Conservation (phyloP, 164 flowering plant genomes). For the Vitis rotundifolia region DNA sequence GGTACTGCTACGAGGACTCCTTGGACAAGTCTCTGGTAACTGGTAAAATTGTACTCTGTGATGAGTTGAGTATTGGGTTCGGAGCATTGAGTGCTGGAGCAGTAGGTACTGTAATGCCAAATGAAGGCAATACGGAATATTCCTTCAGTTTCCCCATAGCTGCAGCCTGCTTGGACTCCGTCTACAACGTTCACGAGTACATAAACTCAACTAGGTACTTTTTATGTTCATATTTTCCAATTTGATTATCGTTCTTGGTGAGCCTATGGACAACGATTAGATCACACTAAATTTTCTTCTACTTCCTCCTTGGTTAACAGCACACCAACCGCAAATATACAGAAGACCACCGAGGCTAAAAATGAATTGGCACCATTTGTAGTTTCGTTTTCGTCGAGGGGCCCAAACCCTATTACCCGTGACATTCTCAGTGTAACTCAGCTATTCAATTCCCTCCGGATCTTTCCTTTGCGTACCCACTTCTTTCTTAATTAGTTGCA, state of each 20-base stretch:
- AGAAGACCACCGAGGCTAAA: background rate
- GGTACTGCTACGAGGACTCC: conserved; percentile 19
- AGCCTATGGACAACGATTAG: background rate
- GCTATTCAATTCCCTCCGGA: background rate
- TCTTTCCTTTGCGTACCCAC: background rate
- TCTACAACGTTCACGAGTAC: background rate
- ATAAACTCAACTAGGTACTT: conserved; percentile 12
- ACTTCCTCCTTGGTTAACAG: background rate
- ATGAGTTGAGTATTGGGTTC: background rate
- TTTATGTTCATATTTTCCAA: background rate
- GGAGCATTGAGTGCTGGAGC: conserved; percentile 4
- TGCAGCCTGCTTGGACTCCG: background rate
- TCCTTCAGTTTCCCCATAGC: conserved; percentile 9
- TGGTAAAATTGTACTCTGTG: conserved; percentile 37
- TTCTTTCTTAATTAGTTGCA: background rate
- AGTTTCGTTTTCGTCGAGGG: conserved; percentile 15
- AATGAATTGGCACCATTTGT: conserved; percentile 13
- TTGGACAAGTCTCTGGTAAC: conserved; percentile 21
- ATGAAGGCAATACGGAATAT: background rate
- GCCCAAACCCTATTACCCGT: conserved; percentile 13
- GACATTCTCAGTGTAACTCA: conserved; percentile 11
- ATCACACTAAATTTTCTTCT: background rate
- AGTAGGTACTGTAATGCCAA: conserved; percentile 11
- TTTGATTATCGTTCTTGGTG: too few relatives aligned
- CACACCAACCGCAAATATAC: conserved; percentile 5